Evolutionary conservation across 2,329 filamentous ascomycete genomes (phyloP), one percentile per base, ranked within the genome.

Genomic region (Arthrinium phaeospermum): DNA sequence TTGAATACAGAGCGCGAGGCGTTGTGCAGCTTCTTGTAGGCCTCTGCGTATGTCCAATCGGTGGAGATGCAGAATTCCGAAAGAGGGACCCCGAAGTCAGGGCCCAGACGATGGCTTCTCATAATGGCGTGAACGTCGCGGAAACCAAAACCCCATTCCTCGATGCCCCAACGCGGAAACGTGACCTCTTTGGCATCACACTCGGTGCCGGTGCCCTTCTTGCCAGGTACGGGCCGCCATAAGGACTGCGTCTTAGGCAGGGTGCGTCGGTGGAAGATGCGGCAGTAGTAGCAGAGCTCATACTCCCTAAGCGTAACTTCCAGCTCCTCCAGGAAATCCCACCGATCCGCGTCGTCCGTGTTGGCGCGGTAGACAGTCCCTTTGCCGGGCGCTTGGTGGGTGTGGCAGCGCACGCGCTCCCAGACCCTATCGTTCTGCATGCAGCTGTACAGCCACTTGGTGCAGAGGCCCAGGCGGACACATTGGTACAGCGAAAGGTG

Each of bases 271-370:
- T 74, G 73, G n/a, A 74, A 74, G 16, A 74, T 71, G 27, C 70
- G 71, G 30, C 73, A 74, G 45, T 70, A 72, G 19, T 73, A 70
- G 51, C 73, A 74, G 22, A 74, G 71, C 57, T 74, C 71, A 41
- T 68, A 68, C 12, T 69, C 45, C 10, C 57, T 49, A 2, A 74
- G 57, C 27, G 51, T n/a, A 22, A n/a, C 30, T 57, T 74, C 70
- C 8, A 71, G 53, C 19, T 64, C 69, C 16, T 70, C 70, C 22
- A 74, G 64, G 64, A 73, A 70, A 6, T 41, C 27, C 73, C 73
- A 74, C 13, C 73, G 53, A 12, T 71, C 69, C 7, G 67, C 67
- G 30, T 72, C 70, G 41, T 61, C 19, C 14, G 24, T 16, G 2
- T 14, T 24, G 53, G 67, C 68, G 8, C 45, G 46, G 30, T 70